A percentile compares a stretch with the other conserved stretches of the same genome.
These are phyloP conservation scores for Piloderma croceum DNA, from an alignment of 768 basidiomycete species.

Conservation along the genomic window DNA sequence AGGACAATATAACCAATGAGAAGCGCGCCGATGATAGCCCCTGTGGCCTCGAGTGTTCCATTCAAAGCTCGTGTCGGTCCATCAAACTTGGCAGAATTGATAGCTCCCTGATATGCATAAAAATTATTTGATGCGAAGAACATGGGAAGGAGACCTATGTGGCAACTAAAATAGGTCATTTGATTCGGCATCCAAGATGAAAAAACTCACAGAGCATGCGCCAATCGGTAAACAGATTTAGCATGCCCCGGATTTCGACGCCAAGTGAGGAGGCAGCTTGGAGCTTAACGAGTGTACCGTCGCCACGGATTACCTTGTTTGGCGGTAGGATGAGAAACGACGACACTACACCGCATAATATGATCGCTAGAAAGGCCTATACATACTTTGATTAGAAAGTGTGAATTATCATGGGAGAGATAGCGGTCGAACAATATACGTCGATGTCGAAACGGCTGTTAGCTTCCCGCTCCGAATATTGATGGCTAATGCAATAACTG, in stretches of 20 bases:
- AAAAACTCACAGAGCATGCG: constrained; percentile 35
- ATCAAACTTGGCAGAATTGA: constrained; percentile 34
- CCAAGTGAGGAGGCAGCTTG: constrained; percentile 24
- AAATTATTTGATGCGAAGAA: constrained; percentile 42
- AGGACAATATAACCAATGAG: constrained; percentile 35
- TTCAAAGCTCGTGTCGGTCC: constrained; percentile 40
- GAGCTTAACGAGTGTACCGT: constrained; percentile 36
- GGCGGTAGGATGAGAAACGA: constrained; percentile 33
- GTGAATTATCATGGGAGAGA: too few relatives aligned
- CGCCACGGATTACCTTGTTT: constrained; percentile 30
- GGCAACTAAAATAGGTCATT: too few relatives aligned
- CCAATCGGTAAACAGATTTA: constrained; percentile 35
- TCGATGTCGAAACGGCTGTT: too few relatives aligned
- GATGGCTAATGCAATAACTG: constrained; percentile 39
- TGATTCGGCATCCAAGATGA: too few relatives aligned
- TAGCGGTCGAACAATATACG: too few relatives aligned
- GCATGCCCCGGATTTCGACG: too few relatives aligned
- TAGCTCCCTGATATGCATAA: constrained; percentile 45
- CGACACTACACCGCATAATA: constrained; percentile 34
- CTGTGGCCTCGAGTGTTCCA: constrained; percentile 32
- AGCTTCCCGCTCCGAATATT: constrained; percentile 28
- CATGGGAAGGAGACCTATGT: constrained; percentile 38
- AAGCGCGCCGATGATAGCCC: constrained; percentile 38
- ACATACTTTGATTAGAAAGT: too few relatives aligned
- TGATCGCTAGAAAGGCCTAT: constrained; percentile 43